Evolutionary conservation across 306 rosid species (phyloP), one percentile per base, ranked within the genome.

Genomic region (Prunus salicina): DNA sequence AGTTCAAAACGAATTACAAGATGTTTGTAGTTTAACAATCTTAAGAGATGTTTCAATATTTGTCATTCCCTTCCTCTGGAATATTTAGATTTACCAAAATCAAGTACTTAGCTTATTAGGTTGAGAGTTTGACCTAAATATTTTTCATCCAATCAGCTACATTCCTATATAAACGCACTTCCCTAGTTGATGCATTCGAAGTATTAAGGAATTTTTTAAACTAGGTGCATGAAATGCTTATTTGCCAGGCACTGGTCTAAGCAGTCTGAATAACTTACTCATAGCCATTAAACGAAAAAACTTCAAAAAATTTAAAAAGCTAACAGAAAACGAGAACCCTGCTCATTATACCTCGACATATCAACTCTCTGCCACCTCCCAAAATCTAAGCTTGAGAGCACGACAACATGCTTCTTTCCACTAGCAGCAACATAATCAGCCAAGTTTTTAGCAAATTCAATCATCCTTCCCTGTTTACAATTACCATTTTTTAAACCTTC

Each of bases 341-440:
- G 65, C 61, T 76, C 41, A 45, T n/a, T 25, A 73, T 87, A 94
- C 97, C 96, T 90, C 28, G 95, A 92, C 88, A 81, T 84, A 76
- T 94, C 97, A 85, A 92, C 86, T 53, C 84, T 82, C 86, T 83
- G 93, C 96, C 97, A 94, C 83, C 85, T 94, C 72, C 95, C 91
- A 80, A 92, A 94, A 69, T 94, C 98, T 81, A 94, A 89, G 87
- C 98, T 84, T 47, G 97, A 94, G 62, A 94, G 95, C 83, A 94
- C 75, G 75, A 90, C 64, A 56, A 90, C 73, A 73, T 88, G 92
- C 90, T 89, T 90, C 88, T 87, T 92, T 52, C 96, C 96, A 83
- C 83, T 86, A 28, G 70, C 76, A 62, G 82, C 90, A 76, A 86
- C 80, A 86, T 87, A 89, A 49, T 92, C 91, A 71, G 93, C 96